Percentiles rank a stretch among this genome's conserved stretches.
These are phyloP conservation scores for Eucalyptus sp. DNA, from an alignment of 345 rosid species.

Conservation along the genomic window DNA sequence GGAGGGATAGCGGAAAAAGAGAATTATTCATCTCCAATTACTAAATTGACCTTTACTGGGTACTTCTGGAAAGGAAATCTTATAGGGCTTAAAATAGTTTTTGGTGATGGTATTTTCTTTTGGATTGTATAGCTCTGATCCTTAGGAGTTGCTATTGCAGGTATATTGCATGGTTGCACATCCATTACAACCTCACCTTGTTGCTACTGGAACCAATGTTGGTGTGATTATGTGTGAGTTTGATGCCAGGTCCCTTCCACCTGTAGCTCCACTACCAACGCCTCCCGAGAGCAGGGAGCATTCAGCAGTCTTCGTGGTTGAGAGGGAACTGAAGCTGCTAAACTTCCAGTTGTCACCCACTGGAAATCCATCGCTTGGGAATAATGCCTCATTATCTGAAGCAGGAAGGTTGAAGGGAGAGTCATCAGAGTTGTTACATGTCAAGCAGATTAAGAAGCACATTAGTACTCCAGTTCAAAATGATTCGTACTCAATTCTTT, in stretches of 20 bases:
- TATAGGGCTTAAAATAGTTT: neutral
- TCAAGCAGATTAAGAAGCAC: slow-evolving; percentile 84
- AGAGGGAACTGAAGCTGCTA: slow-evolving; percentile 78
- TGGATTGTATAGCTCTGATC: slow-evolving; percentile 1
- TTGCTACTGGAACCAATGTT: slow-evolving; percentile 89
- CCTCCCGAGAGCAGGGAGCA: slow-evolving; percentile 85
- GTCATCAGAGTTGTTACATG: slow-evolving; percentile 52
- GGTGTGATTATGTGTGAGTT: slow-evolving; percentile 94
- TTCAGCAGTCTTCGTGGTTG: slow-evolving; percentile 81
- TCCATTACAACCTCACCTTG: slow-evolving; percentile 96
- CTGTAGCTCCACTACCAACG: slow-evolving; percentile 79
- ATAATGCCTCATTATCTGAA: slow-evolving; percentile 79
- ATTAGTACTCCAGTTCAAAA: slow-evolving; percentile 93
- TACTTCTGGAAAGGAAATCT: neutral
- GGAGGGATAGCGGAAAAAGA: neutral
- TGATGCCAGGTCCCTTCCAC: slow-evolving; percentile 89
- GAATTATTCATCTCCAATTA: neutral
- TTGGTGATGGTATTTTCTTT: neutral
- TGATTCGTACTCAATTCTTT: slow-evolving; percentile 93
- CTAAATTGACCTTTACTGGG: neutral
- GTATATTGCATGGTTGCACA: slow-evolving; percentile 98
- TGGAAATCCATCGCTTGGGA: slow-evolving; percentile 81
- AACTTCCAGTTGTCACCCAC: slow-evolving; percentile 80
- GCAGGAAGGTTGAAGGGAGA: slow-evolving; percentile 79
- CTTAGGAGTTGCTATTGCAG: slow-evolving; percentile 29